These are phyloP conservation scores for Wilhelminamyces savonicus DNA, from an alignment of 805 yeast species.

Conservation along the genomic window DNA sequence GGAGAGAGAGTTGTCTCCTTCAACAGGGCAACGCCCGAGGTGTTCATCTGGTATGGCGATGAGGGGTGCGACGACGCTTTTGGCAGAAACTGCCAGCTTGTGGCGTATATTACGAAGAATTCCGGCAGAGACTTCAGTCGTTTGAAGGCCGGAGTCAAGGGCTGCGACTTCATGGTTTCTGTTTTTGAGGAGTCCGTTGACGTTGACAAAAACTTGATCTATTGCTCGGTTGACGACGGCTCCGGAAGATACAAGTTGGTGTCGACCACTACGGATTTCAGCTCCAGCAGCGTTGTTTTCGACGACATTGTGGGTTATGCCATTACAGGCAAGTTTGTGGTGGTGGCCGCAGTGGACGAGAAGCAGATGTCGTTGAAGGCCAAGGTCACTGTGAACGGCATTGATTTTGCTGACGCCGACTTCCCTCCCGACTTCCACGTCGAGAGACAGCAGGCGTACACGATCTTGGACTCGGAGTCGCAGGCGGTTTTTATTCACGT, in stretches of 20 bases:
- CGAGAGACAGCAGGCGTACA: constrained; percentile 55
- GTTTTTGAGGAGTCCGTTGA: constrained; percentile 33
- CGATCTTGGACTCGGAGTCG: constrained; percentile 67
- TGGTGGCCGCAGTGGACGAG: constrained; percentile 60
- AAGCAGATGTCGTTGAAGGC: constrained; percentile 48
- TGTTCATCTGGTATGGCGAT: constrained; percentile 67
- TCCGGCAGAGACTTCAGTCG: constrained; percentile 58
- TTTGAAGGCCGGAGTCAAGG: constrained; percentile 45
- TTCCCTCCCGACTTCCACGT: constrained; percentile 64
- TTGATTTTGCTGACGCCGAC: constrained; percentile 65
- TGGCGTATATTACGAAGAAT: constrained; percentile 59
- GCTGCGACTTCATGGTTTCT: constrained; percentile 65
- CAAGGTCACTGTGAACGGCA: constrained; percentile 74
- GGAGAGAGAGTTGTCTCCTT: constrained; percentile 47
- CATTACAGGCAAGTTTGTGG: constrained; percentile 59
- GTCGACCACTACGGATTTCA: constrained; percentile 51
- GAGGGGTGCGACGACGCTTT: constrained; percentile 45
- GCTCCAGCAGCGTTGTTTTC: constrained; percentile 36
- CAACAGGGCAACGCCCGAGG: constrained; percentile 48
- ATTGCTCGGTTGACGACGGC: constrained; percentile 48
- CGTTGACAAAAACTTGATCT: constrained; percentile 45
- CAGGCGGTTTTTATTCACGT: constrained; percentile 78
- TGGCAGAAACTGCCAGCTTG: constrained; percentile 44
- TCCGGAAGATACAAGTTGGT: constrained; percentile 23
- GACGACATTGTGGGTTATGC: constrained; percentile 69